These are phyloP conservation scores for Ophiognomonia clavigignenti-juglandacearum DNA, from an alignment of 2,329 filamentous ascomycete species.

Conservation along the genomic window DNA sequence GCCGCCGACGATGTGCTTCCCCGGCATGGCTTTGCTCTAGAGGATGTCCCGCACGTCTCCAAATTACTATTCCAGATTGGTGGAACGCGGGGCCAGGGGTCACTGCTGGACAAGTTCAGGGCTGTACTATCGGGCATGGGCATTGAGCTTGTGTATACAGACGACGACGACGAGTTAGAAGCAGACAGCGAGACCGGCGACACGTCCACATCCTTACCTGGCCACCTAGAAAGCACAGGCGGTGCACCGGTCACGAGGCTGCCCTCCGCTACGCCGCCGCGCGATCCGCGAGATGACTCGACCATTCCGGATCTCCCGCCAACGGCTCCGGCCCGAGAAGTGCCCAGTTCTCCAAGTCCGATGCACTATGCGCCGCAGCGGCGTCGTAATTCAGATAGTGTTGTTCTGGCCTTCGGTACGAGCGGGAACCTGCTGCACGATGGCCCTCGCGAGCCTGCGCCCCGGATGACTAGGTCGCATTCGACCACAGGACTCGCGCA, in stretches of 20 bases:
- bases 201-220: neutral
- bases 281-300: neutral
- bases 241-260: neutral
- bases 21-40: constrained; percentile 63
- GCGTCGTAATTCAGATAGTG: constrained; percentile 22
- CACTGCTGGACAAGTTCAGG: constrained; percentile 66
- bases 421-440: neutral
- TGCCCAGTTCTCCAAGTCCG: constrained; percentile 11
- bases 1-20: constrained; percentile 77
- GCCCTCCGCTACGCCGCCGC: neutral
- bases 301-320: neutral
- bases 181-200: neutral
- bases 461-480: constrained; percentile 6
- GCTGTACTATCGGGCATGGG: constrained; percentile 63
- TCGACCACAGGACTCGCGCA: constrained; percentile 3
- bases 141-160: constrained; percentile 62
- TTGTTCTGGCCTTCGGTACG: constrained; percentile 11
- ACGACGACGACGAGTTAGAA: constrained; percentile 16
- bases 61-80: constrained; percentile 77
- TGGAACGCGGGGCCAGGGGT: constrained; percentile 51
- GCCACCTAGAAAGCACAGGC: neutral
- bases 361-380: constrained; percentile 17
- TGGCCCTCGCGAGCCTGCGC: neutral
- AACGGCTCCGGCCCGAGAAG: constrained; percentile 7
- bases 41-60: constrained; percentile 69